Base-by-base conservation (phyloP, 2,329 filamentous ascomycete species). In the Aspergillus sp. region DNA sequence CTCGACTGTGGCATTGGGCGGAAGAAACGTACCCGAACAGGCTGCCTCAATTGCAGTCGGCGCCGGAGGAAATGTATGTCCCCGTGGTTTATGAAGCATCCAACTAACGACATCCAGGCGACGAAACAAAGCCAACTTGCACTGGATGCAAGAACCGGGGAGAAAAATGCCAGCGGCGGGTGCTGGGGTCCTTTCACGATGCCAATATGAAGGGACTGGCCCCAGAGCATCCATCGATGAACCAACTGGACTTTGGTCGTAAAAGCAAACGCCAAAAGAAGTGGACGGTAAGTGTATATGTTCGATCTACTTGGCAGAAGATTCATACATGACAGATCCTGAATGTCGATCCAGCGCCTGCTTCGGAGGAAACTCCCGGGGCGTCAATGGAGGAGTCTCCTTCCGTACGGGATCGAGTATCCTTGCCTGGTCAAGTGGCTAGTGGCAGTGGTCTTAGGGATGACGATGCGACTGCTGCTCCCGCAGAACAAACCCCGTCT, bases 21-120 rank as follows among this genome's bases (percentile, higher is more conserved):
- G 15, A 36, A 42, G 32, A 50, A 46, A 24, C 45, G 53, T 16
- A 56, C 52, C 4, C 43, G 53, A 31, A 53, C 47, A 2, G 55
- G 55, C 1, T 58, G 52, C 39, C 31, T 53, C 15, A 52, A 51
- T 33, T 57, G 53, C 42, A 51, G 52, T 41, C 53, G 49, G 13
- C 42, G 51, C 13, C 42, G 51, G 14, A 45, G 52, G 31, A 57
- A 58, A 49, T 58, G 53, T 51, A 30, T 27, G 36, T 32, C 29
- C 5, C 20, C 15, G 13, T 11, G 14, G 27, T 15, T 16, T 26
- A 4, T 13, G 12, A 15, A 17, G 15, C 29, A 24, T 8, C 12
- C 32, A 30, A 30, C 16, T 32, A 8, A 38, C 32, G 15, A 14
- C 11, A 6, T 10, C 8, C 29, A 51, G 47, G 51, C 29, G 54